These are phyloP conservation scores for Flaveria linearis DNA, from an alignment of 129 eudicot species.

Conservation along the genomic window DNA sequence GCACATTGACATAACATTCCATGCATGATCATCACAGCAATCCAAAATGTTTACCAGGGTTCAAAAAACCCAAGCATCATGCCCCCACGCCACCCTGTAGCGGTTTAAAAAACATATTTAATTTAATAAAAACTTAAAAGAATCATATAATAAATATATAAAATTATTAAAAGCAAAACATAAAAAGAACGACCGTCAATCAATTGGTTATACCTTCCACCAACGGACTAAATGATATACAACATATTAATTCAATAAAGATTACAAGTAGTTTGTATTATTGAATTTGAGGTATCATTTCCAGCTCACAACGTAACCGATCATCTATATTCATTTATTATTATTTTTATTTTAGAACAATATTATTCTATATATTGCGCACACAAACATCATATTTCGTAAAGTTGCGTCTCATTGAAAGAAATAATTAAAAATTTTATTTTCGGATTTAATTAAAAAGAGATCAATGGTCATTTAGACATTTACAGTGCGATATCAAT, in stretches of 20 bases:
- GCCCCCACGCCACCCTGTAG: too few relatives aligned
- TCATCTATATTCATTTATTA: neutral
- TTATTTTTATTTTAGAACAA: neutral
- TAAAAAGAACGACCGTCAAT: neutral
- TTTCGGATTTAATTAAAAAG: neutral
- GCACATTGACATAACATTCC: too few relatives aligned
- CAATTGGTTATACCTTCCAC: neutral
- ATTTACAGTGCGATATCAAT: neutral
- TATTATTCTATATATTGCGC: neutral
- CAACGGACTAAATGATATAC: neutral
- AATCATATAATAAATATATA: too few relatives aligned
- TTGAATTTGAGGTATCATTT: slow-evolving; percentile 23
- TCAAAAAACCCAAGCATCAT: too few relatives aligned
- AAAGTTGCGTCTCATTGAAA: too few relatives aligned
- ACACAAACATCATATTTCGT: neutral
- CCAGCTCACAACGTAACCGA: slow-evolving; percentile 34
- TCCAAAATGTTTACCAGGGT: too few relatives aligned
- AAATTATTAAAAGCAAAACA: too few relatives aligned
- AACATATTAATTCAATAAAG: too few relatives aligned
- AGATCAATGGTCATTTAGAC: too few relatives aligned
- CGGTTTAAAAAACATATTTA: too few relatives aligned
- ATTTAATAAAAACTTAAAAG: too few relatives aligned
- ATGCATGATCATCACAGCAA: too few relatives aligned
- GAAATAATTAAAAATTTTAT: neutral
- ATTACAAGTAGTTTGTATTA: neutral